Evolutionary conservation across 441 rosid genomes (phyloP).

Genomic region (Melastoma candidum): DNA sequence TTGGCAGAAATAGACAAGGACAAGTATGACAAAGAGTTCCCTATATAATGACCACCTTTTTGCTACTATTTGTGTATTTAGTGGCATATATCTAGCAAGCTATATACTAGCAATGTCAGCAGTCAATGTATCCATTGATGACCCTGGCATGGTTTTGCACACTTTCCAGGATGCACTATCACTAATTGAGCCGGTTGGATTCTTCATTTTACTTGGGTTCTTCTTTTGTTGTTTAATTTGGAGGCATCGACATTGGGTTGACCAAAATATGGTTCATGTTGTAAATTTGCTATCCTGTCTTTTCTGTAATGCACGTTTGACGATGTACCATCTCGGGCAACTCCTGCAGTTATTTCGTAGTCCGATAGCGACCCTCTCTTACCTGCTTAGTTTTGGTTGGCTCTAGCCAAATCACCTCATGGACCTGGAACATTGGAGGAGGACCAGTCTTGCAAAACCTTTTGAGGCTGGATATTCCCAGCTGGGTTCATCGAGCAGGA

Average conservation of each 20-base stretch:
- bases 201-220: not conserved
- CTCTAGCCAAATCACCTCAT: conserved; percentile 62
- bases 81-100: conserved; percentile 65
- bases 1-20: conserved; percentile 39
- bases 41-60: conserved; percentile 63
- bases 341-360: conserved; percentile 58
- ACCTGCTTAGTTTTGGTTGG: conserved; percentile 53
- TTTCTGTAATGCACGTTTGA: not conserved
- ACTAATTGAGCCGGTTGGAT: conserved; percentile 76
- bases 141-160: conserved; percentile 57
- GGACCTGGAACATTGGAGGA: conserved; percentile 76
- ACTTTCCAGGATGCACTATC: conserved; percentile 90
- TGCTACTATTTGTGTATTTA: conserved; percentile 57
- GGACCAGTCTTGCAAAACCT: conserved; percentile 63
- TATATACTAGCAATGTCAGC: conserved; percentile 78
- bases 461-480: conserved; percentile 68
- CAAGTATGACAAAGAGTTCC: conserved; percentile 46
- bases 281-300: not conserved
- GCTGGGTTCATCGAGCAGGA: conserved; percentile 86
- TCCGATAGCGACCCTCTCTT: conserved; percentile 46
- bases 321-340: conserved; percentile 4
- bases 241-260: no score
- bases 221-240: no score
- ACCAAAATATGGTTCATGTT: no score
- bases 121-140: conserved; percentile 66